phyloP scores from a whole-genome alignment of 2,329 filamentous ascomycete genomes.

The Ceratocystis alfenasii region DNA sequence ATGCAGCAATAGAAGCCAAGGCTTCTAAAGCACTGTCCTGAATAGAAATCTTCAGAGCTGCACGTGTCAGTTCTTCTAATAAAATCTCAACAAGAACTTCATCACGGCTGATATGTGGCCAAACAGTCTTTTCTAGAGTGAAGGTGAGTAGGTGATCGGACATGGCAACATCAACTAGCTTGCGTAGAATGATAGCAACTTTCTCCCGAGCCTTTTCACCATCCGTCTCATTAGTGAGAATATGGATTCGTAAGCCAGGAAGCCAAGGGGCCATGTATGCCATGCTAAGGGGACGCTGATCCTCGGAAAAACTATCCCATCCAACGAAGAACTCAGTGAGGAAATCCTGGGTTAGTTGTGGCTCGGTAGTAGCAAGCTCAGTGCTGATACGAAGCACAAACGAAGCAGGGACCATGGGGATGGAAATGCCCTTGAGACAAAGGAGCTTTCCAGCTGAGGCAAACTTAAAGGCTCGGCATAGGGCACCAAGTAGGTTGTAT shows the following conservation, averaged over 20 bases:
- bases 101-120: conserved; percentile 52
- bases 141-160: conserved; percentile 48
- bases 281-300: conserved; percentile 54
- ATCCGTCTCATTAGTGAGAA: conserved; percentile 48
- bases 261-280: conserved; percentile 62
- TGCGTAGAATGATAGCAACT: conserved; percentile 50
- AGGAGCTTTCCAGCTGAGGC: conserved; percentile 48
- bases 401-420: conserved; percentile 50
- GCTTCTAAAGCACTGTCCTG: conserved; percentile 49
- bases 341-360: conserved; percentile 56
- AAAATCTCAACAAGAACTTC: conserved; percentile 56
- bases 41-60: conserved; percentile 39
- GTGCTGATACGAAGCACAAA: conserved; percentile 57
- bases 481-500: conserved; percentile 54
- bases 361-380: conserved; percentile 49
- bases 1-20: conserved; percentile 49
- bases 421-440: conserved; percentile 50
- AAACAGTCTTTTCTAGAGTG: conserved; percentile 52
- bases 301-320: conserved; percentile 57
- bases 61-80: conserved; percentile 53
- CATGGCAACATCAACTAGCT: conserved; percentile 53
- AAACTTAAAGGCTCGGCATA: conserved; percentile 58
- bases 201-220: conserved; percentile 56
- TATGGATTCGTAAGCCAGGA: conserved; percentile 45
- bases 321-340: conserved; percentile 62